Base-by-base conservation (phyloP, 2,329 filamentous ascomycete species). In the Calonectria leucothoes region DNA sequence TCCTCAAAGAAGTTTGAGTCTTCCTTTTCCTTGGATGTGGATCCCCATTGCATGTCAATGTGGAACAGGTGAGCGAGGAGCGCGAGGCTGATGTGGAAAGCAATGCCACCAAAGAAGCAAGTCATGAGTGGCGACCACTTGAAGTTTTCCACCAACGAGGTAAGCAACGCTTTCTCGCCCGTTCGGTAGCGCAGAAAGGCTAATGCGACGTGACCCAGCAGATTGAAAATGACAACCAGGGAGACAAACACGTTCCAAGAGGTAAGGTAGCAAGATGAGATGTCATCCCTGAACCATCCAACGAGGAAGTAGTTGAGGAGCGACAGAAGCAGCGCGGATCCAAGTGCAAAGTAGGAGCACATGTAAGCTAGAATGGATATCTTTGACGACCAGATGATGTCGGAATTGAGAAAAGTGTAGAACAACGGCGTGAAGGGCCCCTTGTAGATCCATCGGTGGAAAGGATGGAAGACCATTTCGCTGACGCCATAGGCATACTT, bases 261-360 rank as follows among this genome's bases (percentile, higher is more conserved):
- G 76, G 92, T 91, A 82, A 93, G 86, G 82, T 94, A 94, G 84
- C 91, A 93, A 75, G 92, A 89, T 80, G 93, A 91, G 52, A 93
- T 86, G 66, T 91, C 86, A 39, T 92, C 92, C 78, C 93, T 92
- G 85, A 90, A 93, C 91, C 92, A 94, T 45, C 93, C 93, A 66
- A 94, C 87, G 48, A 94, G 83, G 82, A 94, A 91, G 83, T 95
- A 95, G 83, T 95, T 95, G 71, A 90, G 83, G 1, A 92, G 80
- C 0, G 93, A 93, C 63, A 94, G 86, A n/a, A 92, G 84, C 86
- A 93, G 91, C 3, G 92, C 90, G 0, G 90, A 90, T 4, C 90
- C 93, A 71, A 95, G 91, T 27, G 93, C 93, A 78, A 93, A 94
- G 85, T 94, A 94, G 6, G 93, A 93, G 74, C 91, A 91, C 74